These are phyloP conservation scores for Graphiopsis chlorocephala DNA, from an alignment of 2,329 filamentous ascomycete genomes.

Conservation along the genomic window DNA sequence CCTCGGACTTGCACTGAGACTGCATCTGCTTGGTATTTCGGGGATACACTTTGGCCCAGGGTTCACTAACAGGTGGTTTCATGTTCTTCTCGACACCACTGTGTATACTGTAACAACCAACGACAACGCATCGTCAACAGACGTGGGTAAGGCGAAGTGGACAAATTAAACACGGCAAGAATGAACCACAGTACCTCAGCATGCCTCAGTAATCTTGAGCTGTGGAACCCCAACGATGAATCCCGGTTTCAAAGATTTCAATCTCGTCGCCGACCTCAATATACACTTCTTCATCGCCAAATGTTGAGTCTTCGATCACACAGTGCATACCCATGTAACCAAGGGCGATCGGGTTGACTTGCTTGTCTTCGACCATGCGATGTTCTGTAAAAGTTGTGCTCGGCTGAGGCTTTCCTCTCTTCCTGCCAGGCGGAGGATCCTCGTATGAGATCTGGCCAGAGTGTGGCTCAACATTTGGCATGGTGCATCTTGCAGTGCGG, in stretches of 20 bases:
- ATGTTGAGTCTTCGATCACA: neutral
- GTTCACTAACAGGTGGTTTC: no score
- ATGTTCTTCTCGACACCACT: no score
- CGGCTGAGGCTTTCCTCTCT: constrained; percentile 3
- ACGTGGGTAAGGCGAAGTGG: no score
- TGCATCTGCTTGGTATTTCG: no score
- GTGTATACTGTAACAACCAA: no score
- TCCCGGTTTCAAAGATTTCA: neutral
- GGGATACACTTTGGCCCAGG: no score
- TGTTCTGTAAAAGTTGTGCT: neutral
- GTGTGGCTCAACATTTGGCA: neutral
- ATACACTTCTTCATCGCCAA: neutral
- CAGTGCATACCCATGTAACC: constrained; percentile 10
- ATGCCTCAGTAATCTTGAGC: neutral
- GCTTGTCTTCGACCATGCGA: constrained; percentile 4
- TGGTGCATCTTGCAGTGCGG: neutral
- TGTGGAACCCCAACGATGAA: neutral
- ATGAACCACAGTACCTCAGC: no score
- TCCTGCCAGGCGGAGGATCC: neutral
- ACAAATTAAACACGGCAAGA: no score
- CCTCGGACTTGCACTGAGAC: no score
- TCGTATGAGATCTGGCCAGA: neutral
- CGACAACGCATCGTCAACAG: no score
- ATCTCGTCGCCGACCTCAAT: constrained; percentile 5
- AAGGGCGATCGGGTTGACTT: neutral